Evolutionary conservation across 495 filamentous ascomycete species (phyloP).

Genomic region (Rostrohypoxylon terebratum): DNA sequence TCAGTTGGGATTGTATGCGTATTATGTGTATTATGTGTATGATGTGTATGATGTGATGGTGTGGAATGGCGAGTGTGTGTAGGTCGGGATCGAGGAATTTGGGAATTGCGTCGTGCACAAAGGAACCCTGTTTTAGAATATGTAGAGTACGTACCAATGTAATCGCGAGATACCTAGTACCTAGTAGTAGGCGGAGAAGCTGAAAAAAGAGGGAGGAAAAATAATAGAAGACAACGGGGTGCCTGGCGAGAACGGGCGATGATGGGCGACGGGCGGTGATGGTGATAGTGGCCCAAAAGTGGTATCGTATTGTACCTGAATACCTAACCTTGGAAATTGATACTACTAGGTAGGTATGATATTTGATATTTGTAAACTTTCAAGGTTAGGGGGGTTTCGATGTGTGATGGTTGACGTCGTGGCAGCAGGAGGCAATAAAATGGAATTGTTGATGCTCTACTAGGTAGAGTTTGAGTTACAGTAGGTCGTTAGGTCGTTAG

Average conservation of each 20-base stretch:
- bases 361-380: neutral
- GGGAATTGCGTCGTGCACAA: conserved; percentile 9
- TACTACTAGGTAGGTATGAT: too few species aligned
- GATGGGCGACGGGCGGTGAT: too few species aligned
- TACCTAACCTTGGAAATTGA: too few species aligned
- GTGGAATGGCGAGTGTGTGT: neutral
- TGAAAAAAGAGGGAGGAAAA: neutral
- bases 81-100: neutral
- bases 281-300: neutral
- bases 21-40: too few species aligned
- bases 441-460: neutral
- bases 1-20: too few species aligned
- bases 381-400: neutral
- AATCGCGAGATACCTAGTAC: neutral
- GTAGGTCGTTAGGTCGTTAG: neutral
- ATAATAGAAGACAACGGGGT: neutral
- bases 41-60: too few species aligned
- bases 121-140: conserved; percentile 1
- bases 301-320: neutral
- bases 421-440: conserved; percentile 5
- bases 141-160: neutral
- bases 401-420: neutral
- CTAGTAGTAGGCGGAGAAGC: conserved; percentile 10
- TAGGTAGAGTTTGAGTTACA: too few species aligned
- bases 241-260: neutral